A percentile compares a stretch with the other conserved stretches of the same genome.
Conservation (phyloP, 106 monocot genomes). For the Phalaenopsis aphrodite region DNA sequence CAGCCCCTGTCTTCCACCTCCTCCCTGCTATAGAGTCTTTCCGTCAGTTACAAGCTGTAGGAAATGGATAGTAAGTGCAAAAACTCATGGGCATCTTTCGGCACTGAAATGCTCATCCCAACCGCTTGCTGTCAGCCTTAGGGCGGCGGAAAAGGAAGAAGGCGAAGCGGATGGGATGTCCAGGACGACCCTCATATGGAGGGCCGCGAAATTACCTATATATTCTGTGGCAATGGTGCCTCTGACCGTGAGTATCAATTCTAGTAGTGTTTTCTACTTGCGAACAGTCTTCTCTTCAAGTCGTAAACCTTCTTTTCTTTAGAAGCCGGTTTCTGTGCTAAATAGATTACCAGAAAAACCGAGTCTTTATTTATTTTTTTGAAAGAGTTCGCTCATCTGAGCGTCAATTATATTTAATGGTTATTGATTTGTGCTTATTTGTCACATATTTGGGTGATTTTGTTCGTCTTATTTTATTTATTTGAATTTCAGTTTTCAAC, state of each 20-base stretch:
- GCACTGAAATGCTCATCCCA: neutral
- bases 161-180: slow-evolving; percentile 30
- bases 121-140: neutral
- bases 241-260: slow-evolving; percentile 49
- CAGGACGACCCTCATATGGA: slow-evolving; percentile 64
- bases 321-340: neutral
- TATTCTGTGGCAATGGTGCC: slow-evolving; percentile 91
- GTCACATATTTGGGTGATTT: no score
- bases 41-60: neutral
- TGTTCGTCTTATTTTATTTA: no score
- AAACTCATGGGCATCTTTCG: neutral
- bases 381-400: neutral
- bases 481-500: no score
- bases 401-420: neutral
- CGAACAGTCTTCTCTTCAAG: neutral
- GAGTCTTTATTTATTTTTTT: no score
- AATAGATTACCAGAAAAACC: neutral
- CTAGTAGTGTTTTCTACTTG: neutral
- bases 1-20: neutral
- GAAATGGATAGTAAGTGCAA: neutral
- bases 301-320: neutral
- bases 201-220: slow-evolving; percentile 84
- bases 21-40: neutral
- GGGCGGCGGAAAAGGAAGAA: slow-evolving; percentile 1
- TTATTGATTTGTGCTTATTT: no score